Evolutionary conservation across 352 stramenopile species (phyloP), one percentile per base, ranked within the genome.

Genomic region (Pythium folliculosum): DNA sequence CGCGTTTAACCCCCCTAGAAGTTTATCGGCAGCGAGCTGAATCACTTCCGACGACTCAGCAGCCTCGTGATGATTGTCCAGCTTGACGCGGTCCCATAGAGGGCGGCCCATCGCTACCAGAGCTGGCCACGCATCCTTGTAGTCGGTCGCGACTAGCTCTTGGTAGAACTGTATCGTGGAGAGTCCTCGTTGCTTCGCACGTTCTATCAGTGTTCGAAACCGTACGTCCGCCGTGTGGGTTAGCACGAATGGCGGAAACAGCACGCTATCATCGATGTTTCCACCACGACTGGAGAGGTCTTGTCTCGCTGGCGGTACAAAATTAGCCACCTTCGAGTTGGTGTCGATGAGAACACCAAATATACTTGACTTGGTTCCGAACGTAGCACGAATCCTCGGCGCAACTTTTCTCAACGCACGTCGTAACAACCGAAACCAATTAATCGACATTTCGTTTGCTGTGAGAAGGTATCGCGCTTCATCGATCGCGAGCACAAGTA

Each of bases 181-280:
- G 12, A 19, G 38, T 3, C 38, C 38, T 3, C 16, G 3, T 3
- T 7, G 38, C 38, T 19, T 45, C 9, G 38, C 38, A 2, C 9
- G 10, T 7, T 3, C 12, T 3, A 12, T 7, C 2, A 45, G 44
- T 3, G 38, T 21, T 5, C 21, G 2, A 21, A 45, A 22, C 51
- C 40, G 25, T 54, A 65, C 22, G 44, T 78, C 71, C 63, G 75
- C 73, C 16, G 68, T 75, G 6, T 71, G 25, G 1, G 67, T 81
- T 70, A 88, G 75, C 63, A 89, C 56, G 63, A 90, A 84, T 61
- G 81, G 74, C 64, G 85, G 81, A 75, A 93, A 78, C 13, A 44
- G 16, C 75, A 77, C 65, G 67, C 67, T 91, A 2, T 51, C n/a
- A 8, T 22, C 87, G n/a, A n/a, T 87, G 37, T 82, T 68, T 76